These are phyloP conservation scores for Picochlorum sp. DNA, from an alignment of 139 green algal genomes.

Conservation along the genomic window DNA sequence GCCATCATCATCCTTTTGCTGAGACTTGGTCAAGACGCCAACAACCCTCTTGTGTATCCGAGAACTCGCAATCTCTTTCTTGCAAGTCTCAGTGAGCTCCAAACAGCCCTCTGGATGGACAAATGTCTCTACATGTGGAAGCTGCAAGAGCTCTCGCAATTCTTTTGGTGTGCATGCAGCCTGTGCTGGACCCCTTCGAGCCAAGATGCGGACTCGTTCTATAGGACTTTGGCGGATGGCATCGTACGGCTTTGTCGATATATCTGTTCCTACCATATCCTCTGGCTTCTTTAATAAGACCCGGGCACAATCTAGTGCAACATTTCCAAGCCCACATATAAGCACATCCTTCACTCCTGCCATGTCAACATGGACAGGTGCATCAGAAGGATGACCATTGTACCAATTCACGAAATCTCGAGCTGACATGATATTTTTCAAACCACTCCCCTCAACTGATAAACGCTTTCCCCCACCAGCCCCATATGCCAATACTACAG, in stretches of 20 bases:
- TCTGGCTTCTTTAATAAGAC: constrained; percentile 62
- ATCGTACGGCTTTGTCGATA: constrained; percentile 59
- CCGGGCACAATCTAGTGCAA: constrained; percentile 89
- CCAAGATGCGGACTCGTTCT: constrained; percentile 69
- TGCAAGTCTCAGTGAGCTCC: constrained; percentile 28
- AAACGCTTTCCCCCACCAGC: constrained; percentile 78
- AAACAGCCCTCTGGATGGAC: constrained; percentile 19
- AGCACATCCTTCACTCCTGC: constrained; percentile 40
- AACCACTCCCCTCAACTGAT: constrained; percentile 64
- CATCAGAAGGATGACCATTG: constrained; percentile 86
- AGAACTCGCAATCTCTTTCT: constrained; percentile 44
- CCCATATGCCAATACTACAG: constrained; percentile 80
- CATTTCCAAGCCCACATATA: constrained; percentile 78
- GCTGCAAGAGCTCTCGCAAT: constrained; percentile 80
- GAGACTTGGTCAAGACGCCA: constrained; percentile 46
- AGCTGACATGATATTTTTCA: constrained; percentile 61
- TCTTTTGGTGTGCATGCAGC: constrained; percentile 93
- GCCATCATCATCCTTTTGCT: neutral
- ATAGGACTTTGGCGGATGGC: constrained; percentile 27
- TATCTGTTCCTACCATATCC: constrained; percentile 69
- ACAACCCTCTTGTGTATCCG: constrained; percentile 51
- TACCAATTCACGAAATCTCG: constrained; percentile 98
- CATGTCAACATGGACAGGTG: constrained; percentile 48
- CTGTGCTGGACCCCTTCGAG: constrained; percentile 68
- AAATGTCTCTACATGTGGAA: constrained; percentile 36